phyloP scores from a whole-genome alignment of 2,329 filamentous ascomycete genomes.

The Fusarium zealandicum region DNA sequence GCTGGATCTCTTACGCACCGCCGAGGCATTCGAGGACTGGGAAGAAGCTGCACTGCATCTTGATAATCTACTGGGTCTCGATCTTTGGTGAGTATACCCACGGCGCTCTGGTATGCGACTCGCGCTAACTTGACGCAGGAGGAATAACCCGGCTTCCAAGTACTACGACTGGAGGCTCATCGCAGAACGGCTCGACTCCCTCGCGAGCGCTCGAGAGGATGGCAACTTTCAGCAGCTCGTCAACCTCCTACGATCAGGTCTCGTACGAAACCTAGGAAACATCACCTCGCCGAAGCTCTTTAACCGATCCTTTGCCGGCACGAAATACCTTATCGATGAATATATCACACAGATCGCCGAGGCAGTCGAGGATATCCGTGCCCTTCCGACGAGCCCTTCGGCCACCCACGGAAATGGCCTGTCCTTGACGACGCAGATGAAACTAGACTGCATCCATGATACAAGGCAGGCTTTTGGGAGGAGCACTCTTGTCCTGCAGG shows the following conservation, averaged over 20 bases:
- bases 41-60: constrained; percentile 81
- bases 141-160: constrained; percentile 79
- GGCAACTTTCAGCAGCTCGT: constrained; percentile 78
- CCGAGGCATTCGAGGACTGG: constrained; percentile 83
- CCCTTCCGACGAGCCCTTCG: constrained; percentile 64
- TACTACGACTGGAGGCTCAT: constrained; percentile 90
- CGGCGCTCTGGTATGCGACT: neutral
- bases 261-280: constrained; percentile 88
- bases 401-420: constrained; percentile 46
- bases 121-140: constrained; percentile 58
- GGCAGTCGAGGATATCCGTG: constrained; percentile 78
- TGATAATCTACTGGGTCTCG: constrained; percentile 81
- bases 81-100: constrained; percentile 69
- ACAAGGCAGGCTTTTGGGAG: constrained; percentile 88
- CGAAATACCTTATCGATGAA: constrained; percentile 89
- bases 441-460: constrained; percentile 86
- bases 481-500: constrained; percentile 85
- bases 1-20: constrained; percentile 69
- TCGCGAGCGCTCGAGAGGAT: constrained; percentile 72
- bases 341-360: constrained; percentile 87
- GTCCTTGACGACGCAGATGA: constrained; percentile 73
- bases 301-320: constrained; percentile 85
- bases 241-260: constrained; percentile 79
- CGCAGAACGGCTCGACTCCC: constrained; percentile 74
- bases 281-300: constrained; percentile 84